A percentile compares a stretch with the other conserved stretches of the same genome.
Conservation (phyloP, 1,284 basidiomycete species). For the Tremellales sp. region DNA sequence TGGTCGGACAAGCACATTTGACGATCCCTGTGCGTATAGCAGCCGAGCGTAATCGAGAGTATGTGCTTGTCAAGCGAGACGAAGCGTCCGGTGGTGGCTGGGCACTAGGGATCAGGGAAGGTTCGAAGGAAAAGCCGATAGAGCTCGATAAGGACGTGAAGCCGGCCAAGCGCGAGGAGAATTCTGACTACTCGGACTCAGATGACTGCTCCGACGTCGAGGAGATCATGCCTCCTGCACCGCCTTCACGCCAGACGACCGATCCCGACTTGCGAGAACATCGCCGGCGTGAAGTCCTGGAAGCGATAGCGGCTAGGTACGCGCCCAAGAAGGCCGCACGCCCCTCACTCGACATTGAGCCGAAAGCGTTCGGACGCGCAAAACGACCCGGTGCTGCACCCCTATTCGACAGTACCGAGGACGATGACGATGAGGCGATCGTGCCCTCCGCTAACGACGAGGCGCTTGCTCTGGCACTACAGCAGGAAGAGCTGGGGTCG, state of each 20-base stretch:
- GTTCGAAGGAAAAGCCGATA: constrained; percentile 74
- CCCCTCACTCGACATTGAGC: constrained; percentile 27
- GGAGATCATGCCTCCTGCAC: constrained; percentile 58
- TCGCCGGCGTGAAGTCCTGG: constrained; percentile 62
- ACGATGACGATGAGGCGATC: constrained; percentile 47
- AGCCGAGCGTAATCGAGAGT: constrained; percentile 88
- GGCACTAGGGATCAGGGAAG: constrained; percentile 84
- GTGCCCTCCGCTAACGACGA: constrained; percentile 42
- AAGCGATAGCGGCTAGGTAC: constrained; percentile 60
- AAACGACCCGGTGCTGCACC: constrained; percentile 42
- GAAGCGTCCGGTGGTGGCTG: constrained; percentile 82
- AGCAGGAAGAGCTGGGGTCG: constrained; percentile 43
- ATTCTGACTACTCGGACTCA: constrained; percentile 47
- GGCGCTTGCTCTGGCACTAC: constrained; percentile 42
- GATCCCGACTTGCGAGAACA: constrained; percentile 68
- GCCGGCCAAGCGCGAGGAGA: constrained; percentile 20
- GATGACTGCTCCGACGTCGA: constrained; percentile 58
- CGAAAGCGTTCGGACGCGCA: constrained; percentile 33
- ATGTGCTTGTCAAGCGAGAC: constrained; percentile 82
- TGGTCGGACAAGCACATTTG: constrained; percentile 76
- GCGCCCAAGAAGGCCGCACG: constrained; percentile 50
- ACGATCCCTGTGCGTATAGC: constrained; percentile 90
- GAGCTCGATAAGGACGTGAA: constrained; percentile 54
- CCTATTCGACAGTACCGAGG: constrained; percentile 59
- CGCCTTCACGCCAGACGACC: constrained; percentile 33